phyloP scores from a whole-genome alignment of 1,284 basidiomycete genomes.

The Inonotus obliquus region DNA sequence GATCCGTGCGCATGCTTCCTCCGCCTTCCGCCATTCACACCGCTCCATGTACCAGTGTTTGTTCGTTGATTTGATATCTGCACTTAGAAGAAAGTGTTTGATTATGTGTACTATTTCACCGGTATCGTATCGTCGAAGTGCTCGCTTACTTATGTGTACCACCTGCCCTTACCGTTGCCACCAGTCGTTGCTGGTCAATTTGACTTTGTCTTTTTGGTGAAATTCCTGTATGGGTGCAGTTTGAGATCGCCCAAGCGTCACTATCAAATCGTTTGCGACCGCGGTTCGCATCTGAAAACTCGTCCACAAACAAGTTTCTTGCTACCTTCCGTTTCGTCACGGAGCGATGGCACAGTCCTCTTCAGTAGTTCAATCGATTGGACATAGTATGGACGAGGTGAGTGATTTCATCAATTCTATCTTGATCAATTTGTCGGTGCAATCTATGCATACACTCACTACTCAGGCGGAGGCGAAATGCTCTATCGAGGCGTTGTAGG shows the following conservation, averaged over 20 bases:
- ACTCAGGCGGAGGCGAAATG: too few species aligned
- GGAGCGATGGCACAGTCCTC: too few species aligned
- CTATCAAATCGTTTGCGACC: background rate
- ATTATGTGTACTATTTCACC: slow-evolving; percentile 13
- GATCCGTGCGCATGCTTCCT: background rate
- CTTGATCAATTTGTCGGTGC: too few species aligned
- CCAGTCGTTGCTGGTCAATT: slow-evolving; percentile 13
- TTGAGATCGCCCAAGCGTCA: background rate
- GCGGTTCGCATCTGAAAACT: background rate
- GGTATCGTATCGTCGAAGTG: background rate
- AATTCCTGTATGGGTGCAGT: background rate
- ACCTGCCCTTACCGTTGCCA: background rate
- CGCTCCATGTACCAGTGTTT: background rate
- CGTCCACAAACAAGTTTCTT: too few species aligned
- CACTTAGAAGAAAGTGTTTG: slow-evolving; percentile 8
- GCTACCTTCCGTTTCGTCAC: too few species aligned
- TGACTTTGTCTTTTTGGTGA: background rate
- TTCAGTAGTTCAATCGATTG: too few species aligned
- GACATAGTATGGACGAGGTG: too few species aligned
- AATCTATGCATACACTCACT: too few species aligned
- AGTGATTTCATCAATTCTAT: too few species aligned
- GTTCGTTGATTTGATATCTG: background rate
- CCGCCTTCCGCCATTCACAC: background rate
- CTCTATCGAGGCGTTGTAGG: too few species aligned
- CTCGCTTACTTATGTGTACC: slow-evolving; percentile 21